Evolutionary conservation across 176 grass and related monocot genomes (phyloP), one percentile per base, ranked within the genome.

Genomic region (Cocos nucifera): DNA sequence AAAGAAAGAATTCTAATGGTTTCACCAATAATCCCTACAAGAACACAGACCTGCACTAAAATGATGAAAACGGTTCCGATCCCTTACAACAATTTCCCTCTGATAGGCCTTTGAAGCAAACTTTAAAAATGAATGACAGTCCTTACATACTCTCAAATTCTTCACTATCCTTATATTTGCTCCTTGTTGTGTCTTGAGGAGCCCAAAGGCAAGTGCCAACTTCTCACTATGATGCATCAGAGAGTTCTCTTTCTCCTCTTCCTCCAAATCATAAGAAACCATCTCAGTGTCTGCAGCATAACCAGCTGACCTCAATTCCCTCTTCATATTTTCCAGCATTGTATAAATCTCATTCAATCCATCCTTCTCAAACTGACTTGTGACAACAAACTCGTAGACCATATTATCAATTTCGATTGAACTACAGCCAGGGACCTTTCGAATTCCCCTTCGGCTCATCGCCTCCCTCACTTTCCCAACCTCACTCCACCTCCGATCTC

Each of bases 121-220:
- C 70, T 73, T 73, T 6, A 63, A 62, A 63, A 73, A 73, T 6
- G 70, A 16, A 62, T 73, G 70, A 4, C 70, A 73, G n/a, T 73
- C 70, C 17, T 54, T 51, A 5, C 70, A 73, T 14, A 73, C 59
- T 63, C 59, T 63, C 58, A 73, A 55, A 59, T 73, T 73, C 70
- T 73, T 73, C 4, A 54, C 70, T 39, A 73, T 55, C 70, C 70
- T 63, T 63, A 73, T 6, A 12, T 4, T 44, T 17, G 59, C 44
- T 12, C 70, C 58, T 39, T 53, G 59, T 14, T 30, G 50, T 4
- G 70, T 23, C 53, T 19, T 73, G 1, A 63, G 18, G 26, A 73
- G 25, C 35, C 57, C 59, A 23, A 73, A 63, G 18, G 70, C 70
- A 54, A 73, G 70, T 6, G 59, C 70, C 21, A 73, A 49, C 58